Percentiles rank a stretch among this genome's conserved stretches.
These are phyloP conservation scores for Vitis hybrid DNA, from an alignment of 177 flowering plant species.

Conservation along the genomic window DNA sequence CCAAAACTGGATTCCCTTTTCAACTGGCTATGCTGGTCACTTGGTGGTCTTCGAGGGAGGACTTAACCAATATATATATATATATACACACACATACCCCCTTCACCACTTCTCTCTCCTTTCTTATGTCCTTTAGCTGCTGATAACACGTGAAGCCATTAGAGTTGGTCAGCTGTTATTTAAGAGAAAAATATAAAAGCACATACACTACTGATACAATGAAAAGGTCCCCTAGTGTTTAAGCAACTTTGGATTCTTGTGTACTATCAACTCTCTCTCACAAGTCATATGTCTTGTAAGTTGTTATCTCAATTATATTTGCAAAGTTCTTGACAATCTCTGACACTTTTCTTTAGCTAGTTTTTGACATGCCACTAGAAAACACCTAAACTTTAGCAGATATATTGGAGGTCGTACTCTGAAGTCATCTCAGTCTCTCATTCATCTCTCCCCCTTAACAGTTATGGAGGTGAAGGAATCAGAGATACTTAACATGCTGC, in stretches of 20 bases:
- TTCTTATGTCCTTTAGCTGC: conserved; percentile 13
- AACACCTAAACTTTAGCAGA: conserved; percentile 22
- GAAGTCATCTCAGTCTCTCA: conserved; percentile 8
- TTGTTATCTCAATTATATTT: conserved; percentile 1
- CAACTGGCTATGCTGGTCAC: background rate
- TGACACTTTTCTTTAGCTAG: conserved; percentile 24
- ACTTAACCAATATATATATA: too few relatives aligned
- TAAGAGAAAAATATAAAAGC: conserved; percentile 11
- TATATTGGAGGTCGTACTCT: conserved; percentile 27
- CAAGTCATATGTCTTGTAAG: conserved; percentile 4
- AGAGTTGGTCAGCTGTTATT: conserved; percentile 20
- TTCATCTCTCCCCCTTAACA: conserved; percentile 1
- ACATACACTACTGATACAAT: background rate
- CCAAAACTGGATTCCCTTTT: conserved; percentile 6
- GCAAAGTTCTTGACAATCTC: conserved; percentile 11
- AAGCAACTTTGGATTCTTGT: conserved; percentile 32
- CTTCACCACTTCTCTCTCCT: conserved; percentile 3
- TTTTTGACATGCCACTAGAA: conserved; percentile 30
- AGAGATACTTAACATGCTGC: background rate
- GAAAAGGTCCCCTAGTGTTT: background rate
- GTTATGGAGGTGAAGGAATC: background rate
- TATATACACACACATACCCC: too few relatives aligned
- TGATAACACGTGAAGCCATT: conserved; percentile 33
- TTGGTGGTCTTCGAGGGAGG: conserved; percentile 18
- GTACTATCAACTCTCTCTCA: conserved; percentile 7